Conservation (phyloP, 352 stramenopile species). For the Pythium rishiriense region DNA sequence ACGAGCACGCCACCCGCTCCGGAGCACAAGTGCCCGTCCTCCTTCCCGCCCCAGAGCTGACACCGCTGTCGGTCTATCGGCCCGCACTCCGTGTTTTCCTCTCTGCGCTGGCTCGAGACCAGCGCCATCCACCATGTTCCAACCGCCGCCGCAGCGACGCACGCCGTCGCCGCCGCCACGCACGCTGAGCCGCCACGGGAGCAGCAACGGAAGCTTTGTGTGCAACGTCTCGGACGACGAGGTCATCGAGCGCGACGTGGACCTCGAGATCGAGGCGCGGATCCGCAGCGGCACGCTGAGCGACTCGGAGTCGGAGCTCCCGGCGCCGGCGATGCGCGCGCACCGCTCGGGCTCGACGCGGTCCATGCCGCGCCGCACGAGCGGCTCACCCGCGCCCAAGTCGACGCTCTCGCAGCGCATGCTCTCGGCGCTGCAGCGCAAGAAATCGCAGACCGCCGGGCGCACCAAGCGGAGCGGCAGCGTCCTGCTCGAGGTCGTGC, state of each 20-base stretch:
- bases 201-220: slow-evolving; percentile 38
- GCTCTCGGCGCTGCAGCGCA: slow-evolving; percentile 47
- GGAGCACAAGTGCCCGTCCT: not conserved
- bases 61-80: too few relatives aligned
- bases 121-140: slow-evolving; percentile 4
- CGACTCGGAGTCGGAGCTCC: slow-evolving; percentile 15
- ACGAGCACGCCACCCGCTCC: not conserved
- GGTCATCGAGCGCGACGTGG: slow-evolving; percentile 65
- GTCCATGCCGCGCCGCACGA: slow-evolving; percentile 16
- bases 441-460: slow-evolving; percentile 27
- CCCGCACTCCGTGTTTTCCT: slow-evolving; percentile 1
- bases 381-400: slow-evolving; percentile 5
- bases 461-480: slow-evolving; percentile 23
- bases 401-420: slow-evolving; percentile 65
- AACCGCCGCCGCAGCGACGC: not conserved
- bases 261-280: slow-evolving; percentile 70
- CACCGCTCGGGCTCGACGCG: slow-evolving; percentile 10
- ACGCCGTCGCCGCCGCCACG: slow-evolving; percentile 18
- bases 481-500: slow-evolving; percentile 20
- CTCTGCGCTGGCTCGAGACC: not conserved
- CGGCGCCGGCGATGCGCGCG: not conserved
- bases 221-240: slow-evolving; percentile 65
- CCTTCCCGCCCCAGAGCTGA: too few relatives aligned
- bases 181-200: slow-evolving; percentile 15
- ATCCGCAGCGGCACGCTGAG: slow-evolving; percentile 35